A percentile compares a stretch with the other conserved stretches of the same genome.
These are phyloP conservation scores for Luzula sylvatica DNA, from an alignment of 176 grass and related monocot genomes.

Conservation along the genomic window DNA sequence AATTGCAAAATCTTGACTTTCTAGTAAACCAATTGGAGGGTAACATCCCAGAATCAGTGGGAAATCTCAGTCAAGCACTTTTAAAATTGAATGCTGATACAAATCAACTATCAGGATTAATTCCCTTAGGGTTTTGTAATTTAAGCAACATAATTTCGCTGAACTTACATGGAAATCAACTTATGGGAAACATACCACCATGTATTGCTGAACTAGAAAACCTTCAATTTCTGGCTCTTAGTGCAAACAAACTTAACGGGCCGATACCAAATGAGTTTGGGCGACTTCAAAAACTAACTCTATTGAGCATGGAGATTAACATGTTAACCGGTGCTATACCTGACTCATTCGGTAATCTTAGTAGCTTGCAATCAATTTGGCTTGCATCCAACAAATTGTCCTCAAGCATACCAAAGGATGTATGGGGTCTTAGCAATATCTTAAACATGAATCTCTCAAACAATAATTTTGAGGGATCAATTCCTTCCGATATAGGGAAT, in stretches of 20 bases:
- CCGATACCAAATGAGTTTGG: conserved; percentile 20
- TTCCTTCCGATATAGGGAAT: conserved; percentile 13
- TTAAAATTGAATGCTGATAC: neutral
- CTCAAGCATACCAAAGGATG: conserved; percentile 13
- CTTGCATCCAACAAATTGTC: conserved; percentile 14
- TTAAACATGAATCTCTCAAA: conserved; percentile 1
- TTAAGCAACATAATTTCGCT: conserved; percentile 3
- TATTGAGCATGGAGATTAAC: conserved; percentile 2
- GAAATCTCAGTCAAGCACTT: conserved; percentile 10
- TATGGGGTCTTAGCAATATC: conserved; percentile 7
- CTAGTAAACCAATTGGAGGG: conserved; percentile 4
- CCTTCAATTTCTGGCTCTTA: conserved; percentile 2
- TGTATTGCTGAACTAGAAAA: neutral
- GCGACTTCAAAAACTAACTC: conserved; percentile 6
- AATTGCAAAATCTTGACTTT: neutral
- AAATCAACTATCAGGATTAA: conserved; percentile 7
- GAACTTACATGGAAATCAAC: neutral
- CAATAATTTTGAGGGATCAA: conserved; percentile 18
- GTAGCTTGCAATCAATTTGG: conserved; percentile 3
- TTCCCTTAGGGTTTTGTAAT: conserved; percentile 15
- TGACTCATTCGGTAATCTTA: conserved; percentile 14
- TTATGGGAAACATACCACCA: conserved; percentile 13
- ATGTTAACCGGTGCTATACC: conserved; percentile 17
- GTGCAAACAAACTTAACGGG: neutral
- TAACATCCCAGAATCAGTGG: conserved; percentile 9